Conservation (phyloP, 441 rosid genomes). For the California macrophylla region DNA sequence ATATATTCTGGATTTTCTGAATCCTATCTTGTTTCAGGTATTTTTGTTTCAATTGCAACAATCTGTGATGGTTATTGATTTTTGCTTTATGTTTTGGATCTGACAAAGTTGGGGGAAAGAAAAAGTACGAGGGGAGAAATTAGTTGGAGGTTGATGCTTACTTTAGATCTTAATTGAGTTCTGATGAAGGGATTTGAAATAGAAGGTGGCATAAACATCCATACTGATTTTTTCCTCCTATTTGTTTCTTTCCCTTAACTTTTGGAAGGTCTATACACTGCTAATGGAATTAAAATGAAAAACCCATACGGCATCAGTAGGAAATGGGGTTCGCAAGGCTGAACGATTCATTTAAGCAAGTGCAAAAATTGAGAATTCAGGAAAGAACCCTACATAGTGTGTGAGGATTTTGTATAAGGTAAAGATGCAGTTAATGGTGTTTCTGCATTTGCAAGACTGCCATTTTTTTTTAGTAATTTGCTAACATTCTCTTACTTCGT, state of each 20-base stretch:
- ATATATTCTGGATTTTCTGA: not conserved
- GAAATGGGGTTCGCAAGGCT: not conserved
- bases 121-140: not conserved
- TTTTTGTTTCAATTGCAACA: not conserved
- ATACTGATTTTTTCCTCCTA: not conserved
- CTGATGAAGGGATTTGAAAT: not conserved
- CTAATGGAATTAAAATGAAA: not conserved
- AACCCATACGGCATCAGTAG: not conserved
- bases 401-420: not conserved
- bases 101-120: not conserved
- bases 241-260: constrained; percentile 2
- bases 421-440: not conserved
- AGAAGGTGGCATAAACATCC: not conserved
- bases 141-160: not conserved
- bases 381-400: not conserved
- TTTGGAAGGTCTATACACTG: constrained; percentile 4
- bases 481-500: not conserved
- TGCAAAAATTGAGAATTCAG: not conserved
- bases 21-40: not conserved
- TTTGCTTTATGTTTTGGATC: not conserved
- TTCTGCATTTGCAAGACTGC: not conserved
- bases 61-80: not conserved
- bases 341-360: not conserved
- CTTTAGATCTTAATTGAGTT: not conserved
- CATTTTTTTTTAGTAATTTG: not conserved